These are phyloP conservation scores for Salvia rosmarinus DNA, from an alignment of 257 asterid genomes.

Conservation along the genomic window DNA sequence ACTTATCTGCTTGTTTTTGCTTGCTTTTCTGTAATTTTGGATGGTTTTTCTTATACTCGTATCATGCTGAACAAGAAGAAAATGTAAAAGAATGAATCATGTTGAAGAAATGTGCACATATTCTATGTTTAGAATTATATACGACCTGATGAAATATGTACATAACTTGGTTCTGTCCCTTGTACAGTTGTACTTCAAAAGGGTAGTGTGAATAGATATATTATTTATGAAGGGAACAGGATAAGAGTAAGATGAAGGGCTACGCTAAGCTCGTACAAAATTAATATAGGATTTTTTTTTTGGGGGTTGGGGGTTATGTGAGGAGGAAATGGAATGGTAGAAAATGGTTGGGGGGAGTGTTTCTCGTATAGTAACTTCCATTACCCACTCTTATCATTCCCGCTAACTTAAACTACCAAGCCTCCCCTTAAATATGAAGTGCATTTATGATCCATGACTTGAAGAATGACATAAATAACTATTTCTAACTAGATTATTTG, in stretches of 20 bases:
- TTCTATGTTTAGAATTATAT: background rate
- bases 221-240: background rate
- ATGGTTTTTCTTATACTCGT: background rate
- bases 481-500: slow-evolving; percentile 7
- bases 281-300: background rate
- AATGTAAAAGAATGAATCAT: slow-evolving; percentile 7
- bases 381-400: background rate
- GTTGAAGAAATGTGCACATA: background rate
- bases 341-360: background rate
- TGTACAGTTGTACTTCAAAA: background rate
- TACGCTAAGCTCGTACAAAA: background rate
- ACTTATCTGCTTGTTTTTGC: slow-evolving; percentile 3
- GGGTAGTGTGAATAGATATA: slow-evolving; percentile 3
- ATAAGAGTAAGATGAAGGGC: background rate
- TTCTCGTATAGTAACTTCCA: too few species aligned
- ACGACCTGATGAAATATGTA: background rate
- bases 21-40: background rate
- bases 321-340: background rate
- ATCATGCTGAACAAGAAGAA: background rate
- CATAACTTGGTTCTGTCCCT: background rate
- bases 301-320: background rate
- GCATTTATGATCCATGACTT: background rate
- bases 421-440: background rate
- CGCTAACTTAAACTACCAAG: background rate
- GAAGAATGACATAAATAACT: background rate